These are phyloP conservation scores for Singerocomus rubriflavus DNA, from an alignment of 1,284 basidiomycete genomes.

Conservation along the genomic window DNA sequence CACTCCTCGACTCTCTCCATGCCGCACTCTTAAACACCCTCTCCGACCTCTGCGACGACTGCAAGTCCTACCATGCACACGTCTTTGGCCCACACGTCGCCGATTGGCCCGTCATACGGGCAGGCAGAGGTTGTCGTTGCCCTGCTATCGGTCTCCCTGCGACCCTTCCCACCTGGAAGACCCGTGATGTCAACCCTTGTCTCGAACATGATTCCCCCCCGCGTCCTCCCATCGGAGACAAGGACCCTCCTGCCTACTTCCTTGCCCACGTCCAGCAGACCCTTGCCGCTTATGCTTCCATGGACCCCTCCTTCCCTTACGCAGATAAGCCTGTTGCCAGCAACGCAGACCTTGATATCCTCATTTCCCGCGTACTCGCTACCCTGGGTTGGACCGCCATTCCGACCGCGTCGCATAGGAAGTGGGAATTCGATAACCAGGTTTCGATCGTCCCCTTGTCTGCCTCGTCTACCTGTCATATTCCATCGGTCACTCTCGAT, in stretches of 20 bases:
- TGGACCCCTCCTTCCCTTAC: constrained; percentile 27
- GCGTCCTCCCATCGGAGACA: constrained; percentile 28
- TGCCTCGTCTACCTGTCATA: neutral
- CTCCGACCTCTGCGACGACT: constrained; percentile 29
- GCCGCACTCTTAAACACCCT: constrained; percentile 22
- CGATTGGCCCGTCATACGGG: constrained; percentile 32
- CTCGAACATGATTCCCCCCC: constrained; percentile 16
- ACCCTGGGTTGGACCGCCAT: constrained; percentile 25
- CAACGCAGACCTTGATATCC: constrained; percentile 25
- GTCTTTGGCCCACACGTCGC: constrained; percentile 32
- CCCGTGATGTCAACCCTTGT: constrained; percentile 8
- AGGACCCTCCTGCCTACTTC: constrained; percentile 34
- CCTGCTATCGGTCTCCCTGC: constrained; percentile 19
- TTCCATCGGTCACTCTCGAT: constrained; percentile 12
- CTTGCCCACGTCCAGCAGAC: constrained; percentile 25
- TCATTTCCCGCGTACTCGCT: constrained; percentile 27
- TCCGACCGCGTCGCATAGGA: constrained; percentile 14
- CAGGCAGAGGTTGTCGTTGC: constrained; percentile 30
- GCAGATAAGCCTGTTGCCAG: constrained; percentile 15
- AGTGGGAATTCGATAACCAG: constrained; percentile 32
- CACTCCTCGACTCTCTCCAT: constrained; percentile 31
- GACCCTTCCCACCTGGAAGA: constrained; percentile 7
- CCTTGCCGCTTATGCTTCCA: constrained; percentile 27
- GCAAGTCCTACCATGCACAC: constrained; percentile 31
- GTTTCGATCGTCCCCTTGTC: constrained; percentile 23